Conservation (phyloP, 2,329 filamentous ascomycete species). For the Aspergillus sp. region DNA sequence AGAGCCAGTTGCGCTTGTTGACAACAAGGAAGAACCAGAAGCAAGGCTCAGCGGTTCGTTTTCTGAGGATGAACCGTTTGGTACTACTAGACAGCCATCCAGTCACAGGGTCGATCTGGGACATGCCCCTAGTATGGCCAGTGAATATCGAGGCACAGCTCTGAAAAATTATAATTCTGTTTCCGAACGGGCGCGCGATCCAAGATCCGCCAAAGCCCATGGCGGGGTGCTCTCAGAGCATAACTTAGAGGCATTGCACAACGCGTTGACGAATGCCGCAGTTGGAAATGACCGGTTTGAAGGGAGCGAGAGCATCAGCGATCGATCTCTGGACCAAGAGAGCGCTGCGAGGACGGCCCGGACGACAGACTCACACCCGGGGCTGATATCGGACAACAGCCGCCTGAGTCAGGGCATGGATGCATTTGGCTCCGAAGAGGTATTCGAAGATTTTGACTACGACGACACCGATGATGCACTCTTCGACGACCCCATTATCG, state of each 20-base stretch:
- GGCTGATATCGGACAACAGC: conserved; percentile 44
- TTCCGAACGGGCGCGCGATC: conserved; percentile 19
- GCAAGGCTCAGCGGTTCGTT: conserved; percentile 2
- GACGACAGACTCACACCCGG: conserved; percentile 35
- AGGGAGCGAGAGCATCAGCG: conserved; percentile 47
- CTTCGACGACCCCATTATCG: conserved; percentile 85
- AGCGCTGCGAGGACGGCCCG: conserved; percentile 27
- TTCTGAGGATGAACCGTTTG: conserved; percentile 8
- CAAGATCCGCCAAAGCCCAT: conserved; percentile 29
- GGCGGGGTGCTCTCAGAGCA: conserved; percentile 43
- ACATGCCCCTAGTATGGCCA: conserved; percentile 30
- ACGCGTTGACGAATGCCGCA: conserved; percentile 73
- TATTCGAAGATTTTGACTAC: conserved; percentile 44
- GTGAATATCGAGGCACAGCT: conserved; percentile 19
- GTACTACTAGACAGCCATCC: conserved; percentile 1
- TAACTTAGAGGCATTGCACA: conserved; percentile 67
- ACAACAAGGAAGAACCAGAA: conserved; percentile 2
- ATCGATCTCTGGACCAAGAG: conserved; percentile 30
- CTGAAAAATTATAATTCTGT: conserved; percentile 16
- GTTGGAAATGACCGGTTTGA: conserved; percentile 67
- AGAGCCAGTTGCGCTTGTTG: conserved; percentile 5
- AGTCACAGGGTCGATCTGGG: conserved; percentile 16
- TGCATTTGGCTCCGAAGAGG: conserved; percentile 30
- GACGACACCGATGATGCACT: conserved; percentile 55
- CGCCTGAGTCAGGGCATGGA: conserved; percentile 41